Evolutionary conservation across 768 basidiomycete species (phyloP).

Genomic region (Leccinellum luteum): DNA sequence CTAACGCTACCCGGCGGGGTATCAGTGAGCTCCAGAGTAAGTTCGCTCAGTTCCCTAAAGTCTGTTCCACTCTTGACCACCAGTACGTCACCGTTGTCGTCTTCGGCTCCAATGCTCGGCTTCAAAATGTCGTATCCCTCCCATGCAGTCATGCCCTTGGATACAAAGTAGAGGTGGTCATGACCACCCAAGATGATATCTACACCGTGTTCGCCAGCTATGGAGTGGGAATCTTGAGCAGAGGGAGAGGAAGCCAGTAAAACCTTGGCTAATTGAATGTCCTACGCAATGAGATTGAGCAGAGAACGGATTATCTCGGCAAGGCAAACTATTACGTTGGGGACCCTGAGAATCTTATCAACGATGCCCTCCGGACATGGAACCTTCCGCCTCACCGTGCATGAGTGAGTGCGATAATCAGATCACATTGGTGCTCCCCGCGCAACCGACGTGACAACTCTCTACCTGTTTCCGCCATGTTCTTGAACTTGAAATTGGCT

Average conservation of each 20-base stretch:
- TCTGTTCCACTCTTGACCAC: constrained; percentile 87
- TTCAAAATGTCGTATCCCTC: constrained; percentile 55
- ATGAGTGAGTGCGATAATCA: constrained; percentile 87
- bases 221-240: constrained; percentile 41
- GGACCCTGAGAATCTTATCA: constrained; percentile 19
- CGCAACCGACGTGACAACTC: constrained; percentile 72
- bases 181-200: constrained; percentile 88
- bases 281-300: constrained; percentile 41
- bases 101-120: constrained; percentile 62
- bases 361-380: not conserved
- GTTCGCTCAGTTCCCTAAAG: constrained; percentile 82
- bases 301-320: not conserved
- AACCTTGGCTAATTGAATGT: constrained; percentile 66
- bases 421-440: constrained; percentile 68
- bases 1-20: constrained; percentile 64
- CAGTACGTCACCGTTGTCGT: constrained; percentile 65
- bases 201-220: constrained; percentile 64
- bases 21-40: constrained; percentile 59
- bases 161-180: constrained; percentile 79
- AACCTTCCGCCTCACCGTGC: constrained; percentile 46
- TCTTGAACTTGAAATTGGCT: constrained; percentile 65
- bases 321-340: constrained; percentile 28
- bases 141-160: constrained; percentile 65
- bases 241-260: constrained; percentile 58
- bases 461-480: constrained; percentile 72